Conservation (phyloP, 2,329 filamentous ascomycete genomes). For the Colletotrichum liaoningense region DNA sequence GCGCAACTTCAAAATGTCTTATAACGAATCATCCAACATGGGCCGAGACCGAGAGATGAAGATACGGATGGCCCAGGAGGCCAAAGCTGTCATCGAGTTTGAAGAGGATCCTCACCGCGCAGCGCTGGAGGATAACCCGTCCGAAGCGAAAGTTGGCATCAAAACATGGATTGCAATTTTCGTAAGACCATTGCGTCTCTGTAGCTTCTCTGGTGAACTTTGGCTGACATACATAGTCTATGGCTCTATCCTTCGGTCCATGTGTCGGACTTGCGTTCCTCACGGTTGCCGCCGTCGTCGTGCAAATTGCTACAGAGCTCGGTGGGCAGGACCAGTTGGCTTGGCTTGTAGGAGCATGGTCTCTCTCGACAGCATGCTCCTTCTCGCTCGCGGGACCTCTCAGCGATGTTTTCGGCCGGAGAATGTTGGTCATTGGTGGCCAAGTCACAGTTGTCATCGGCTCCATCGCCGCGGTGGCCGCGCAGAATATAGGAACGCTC, state of each 20-base stretch:
- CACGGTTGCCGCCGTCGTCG: slow-evolving; percentile 29
- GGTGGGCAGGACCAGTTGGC: slow-evolving; percentile 25
- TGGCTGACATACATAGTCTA: slow-evolving; percentile 18
- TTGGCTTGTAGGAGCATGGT: slow-evolving; percentile 35
- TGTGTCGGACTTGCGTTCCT: slow-evolving; percentile 30
- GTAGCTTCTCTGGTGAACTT: no score
- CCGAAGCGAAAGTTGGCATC: slow-evolving; percentile 27
- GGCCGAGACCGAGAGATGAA: slow-evolving; percentile 25
- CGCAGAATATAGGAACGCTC: slow-evolving; percentile 39
- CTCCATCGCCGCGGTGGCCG: slow-evolving; percentile 41
- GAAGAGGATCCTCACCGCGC: slow-evolving; percentile 36
- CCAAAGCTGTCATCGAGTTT: slow-evolving; percentile 29
- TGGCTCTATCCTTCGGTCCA: slow-evolving; percentile 32
- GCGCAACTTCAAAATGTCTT: slow-evolving; percentile 1
- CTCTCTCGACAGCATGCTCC: slow-evolving; percentile 32
- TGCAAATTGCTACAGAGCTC: slow-evolving; percentile 25
- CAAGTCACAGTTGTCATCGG: slow-evolving; percentile 21
- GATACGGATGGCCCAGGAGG: slow-evolving; percentile 41
- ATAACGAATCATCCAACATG: slow-evolving; percentile 23
- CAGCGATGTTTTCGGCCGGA: slow-evolving; percentile 34
- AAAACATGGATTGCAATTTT: slow-evolving; percentile 35
- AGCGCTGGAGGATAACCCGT: slow-evolving; percentile 33
- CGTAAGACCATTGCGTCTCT: neutral
- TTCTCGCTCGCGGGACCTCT: slow-evolving; percentile 33
- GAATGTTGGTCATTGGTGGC: slow-evolving; percentile 27